These are phyloP conservation scores for Amorphotheca resinae DNA, from an alignment of 495 filamentous ascomycete species.

Conservation along the genomic window DNA sequence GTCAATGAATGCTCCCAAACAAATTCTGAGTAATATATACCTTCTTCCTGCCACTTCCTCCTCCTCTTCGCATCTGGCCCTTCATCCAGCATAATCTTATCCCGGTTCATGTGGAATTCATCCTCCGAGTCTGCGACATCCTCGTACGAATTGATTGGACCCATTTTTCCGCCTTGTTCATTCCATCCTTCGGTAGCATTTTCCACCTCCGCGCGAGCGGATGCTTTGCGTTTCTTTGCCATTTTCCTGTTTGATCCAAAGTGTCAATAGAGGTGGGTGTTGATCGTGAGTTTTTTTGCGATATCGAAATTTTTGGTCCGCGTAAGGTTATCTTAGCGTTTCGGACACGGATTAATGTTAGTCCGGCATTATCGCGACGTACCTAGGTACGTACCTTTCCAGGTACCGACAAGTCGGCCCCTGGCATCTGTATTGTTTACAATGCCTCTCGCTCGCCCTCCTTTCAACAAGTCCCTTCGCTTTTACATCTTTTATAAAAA, in stretches of 20 bases:
- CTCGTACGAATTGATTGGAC: constrained; percentile 54
- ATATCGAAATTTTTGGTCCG: not conserved
- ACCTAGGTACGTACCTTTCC: no score
- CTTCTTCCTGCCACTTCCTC: constrained; percentile 51
- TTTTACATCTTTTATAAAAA: no score
- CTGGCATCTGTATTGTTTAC: no score
- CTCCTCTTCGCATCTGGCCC: constrained; percentile 64
- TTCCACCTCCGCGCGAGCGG: constrained; percentile 27
- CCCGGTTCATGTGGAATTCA: constrained; percentile 72
- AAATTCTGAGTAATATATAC: constrained; percentile 23
- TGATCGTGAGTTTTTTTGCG: not conserved
- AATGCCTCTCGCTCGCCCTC: no score
- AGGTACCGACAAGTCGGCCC: no score
- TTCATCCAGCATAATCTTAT: constrained; percentile 76
- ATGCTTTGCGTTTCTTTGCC: constrained; percentile 72
- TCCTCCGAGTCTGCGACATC: constrained; percentile 88
- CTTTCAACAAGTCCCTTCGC: no score
- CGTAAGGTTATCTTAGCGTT: not conserved
- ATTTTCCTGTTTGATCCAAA: constrained; percentile 31
- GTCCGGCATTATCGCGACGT: no score
- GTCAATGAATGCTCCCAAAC: not conserved
- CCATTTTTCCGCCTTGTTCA: constrained; percentile 40
- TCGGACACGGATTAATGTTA: not conserved
- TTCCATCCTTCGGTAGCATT: constrained; percentile 37
- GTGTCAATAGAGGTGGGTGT: not conserved